Conservation (phyloP, 2,329 filamentous ascomycete species). For the Alternaria novae-zelandiae region DNA sequence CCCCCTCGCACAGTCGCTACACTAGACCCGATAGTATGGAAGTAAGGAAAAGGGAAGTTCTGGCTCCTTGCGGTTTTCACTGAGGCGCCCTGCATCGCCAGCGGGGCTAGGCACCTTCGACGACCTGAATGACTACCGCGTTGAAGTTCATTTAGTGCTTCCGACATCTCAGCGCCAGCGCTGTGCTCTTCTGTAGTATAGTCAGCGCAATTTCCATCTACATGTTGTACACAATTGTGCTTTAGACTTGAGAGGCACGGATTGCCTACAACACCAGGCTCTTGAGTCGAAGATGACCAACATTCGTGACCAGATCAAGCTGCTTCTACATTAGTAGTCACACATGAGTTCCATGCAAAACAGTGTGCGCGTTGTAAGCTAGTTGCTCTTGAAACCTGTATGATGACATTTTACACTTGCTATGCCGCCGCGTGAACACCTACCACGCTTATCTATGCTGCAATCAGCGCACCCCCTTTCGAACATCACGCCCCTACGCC, state of each 20-base stretch:
- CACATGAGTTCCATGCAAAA: background rate
- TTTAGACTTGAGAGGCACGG: too few species aligned
- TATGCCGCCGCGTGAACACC: background rate
- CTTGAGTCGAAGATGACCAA: background rate
- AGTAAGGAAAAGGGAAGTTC: background rate
- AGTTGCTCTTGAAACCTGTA: background rate
- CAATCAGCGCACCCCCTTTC: background rate
- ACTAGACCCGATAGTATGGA: background rate
- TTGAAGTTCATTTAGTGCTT: too few species aligned
- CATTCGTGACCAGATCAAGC: background rate
- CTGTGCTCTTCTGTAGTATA: too few species aligned
- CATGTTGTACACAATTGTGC: too few species aligned
- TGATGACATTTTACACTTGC: conserved; percentile 6
- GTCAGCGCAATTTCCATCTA: too few species aligned
- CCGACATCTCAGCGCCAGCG: too few species aligned
- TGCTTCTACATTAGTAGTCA: background rate
- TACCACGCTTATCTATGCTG: conserved; percentile 9
- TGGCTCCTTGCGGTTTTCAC: background rate
- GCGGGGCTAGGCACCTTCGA: too few species aligned
- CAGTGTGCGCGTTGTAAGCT: background rate
- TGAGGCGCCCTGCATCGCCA: too few species aligned
- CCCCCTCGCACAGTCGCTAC: background rate
- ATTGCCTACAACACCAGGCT: background rate
- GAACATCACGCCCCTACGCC: conserved; percentile 8
- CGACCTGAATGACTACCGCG: too few species aligned